These are phyloP conservation scores for Zoysia matrella DNA, from an alignment of 202 grass and related monocot species.

Conservation along the genomic window DNA sequence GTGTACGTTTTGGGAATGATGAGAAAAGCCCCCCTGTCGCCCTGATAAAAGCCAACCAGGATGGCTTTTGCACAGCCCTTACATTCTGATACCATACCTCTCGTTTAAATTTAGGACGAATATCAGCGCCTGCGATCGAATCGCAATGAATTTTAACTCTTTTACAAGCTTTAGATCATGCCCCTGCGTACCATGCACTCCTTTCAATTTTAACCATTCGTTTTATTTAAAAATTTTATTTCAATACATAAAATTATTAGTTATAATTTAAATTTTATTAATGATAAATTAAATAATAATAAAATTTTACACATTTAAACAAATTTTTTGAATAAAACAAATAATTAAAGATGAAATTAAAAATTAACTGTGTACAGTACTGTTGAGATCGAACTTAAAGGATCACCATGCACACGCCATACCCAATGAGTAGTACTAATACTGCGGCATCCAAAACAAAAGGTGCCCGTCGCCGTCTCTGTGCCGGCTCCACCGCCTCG, in stretches of 20 bases:
- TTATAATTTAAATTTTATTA: no score
- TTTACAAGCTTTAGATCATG: conserved; percentile 29
- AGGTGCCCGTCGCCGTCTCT: conserved; percentile 34
- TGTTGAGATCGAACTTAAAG: background rate
- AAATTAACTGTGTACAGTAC: no score
- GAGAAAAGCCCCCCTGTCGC: conserved; percentile 31
- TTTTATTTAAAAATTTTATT: no score
- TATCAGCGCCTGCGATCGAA: conserved; percentile 47
- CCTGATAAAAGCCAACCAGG: conserved; percentile 54
- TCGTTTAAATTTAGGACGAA: conserved; percentile 42
- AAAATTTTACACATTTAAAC: no score
- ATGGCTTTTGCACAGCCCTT: conserved; percentile 49
- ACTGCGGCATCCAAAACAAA: conserved; percentile 11
- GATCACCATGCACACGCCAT: conserved; percentile 10
- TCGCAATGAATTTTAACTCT: conserved; percentile 10
- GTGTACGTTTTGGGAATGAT: conserved; percentile 62
- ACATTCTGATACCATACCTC: conserved; percentile 50
- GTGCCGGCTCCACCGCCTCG: conserved; percentile 29
- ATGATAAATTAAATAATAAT: no score
- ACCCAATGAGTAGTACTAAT: conserved; percentile 33
- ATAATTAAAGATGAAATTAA: no score
- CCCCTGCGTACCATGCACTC: background rate
- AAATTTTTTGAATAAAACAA: no score
- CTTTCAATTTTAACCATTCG: no score
- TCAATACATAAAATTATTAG: no score